Conservation (phyloP, 805 yeast species). For the Candida ascalaphidarum region DNA sequence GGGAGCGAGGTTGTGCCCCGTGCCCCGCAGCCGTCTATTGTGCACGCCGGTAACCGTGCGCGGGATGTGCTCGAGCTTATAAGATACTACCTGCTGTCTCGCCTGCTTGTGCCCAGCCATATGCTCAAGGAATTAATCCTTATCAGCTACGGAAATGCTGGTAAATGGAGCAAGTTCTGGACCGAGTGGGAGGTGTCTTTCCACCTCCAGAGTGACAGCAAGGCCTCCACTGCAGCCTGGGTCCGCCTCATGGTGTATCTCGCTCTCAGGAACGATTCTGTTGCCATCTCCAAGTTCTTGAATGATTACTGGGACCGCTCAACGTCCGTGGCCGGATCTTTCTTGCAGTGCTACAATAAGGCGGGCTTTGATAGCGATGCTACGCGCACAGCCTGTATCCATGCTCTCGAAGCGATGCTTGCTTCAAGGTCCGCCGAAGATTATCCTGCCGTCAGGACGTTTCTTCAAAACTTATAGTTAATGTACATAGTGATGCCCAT, state of each 20-base stretch:
- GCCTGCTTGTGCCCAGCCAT: slow-evolving; percentile 4
- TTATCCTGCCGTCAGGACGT: too few relatives aligned
- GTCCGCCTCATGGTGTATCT: slow-evolving; percentile 26
- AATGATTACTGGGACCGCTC: slow-evolving; percentile 20
- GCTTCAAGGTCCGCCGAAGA: too few relatives aligned
- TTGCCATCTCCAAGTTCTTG: slow-evolving; percentile 19
- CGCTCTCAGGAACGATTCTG: slow-evolving; percentile 15
- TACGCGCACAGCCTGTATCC: too few relatives aligned
- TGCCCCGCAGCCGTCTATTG: slow-evolving; percentile 2
- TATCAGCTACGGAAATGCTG: slow-evolving; percentile 29
- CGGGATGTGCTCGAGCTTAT: slow-evolving; percentile 21
- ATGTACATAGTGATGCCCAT: too few relatives aligned
- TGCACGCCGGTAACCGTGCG: slow-evolving; percentile 18
- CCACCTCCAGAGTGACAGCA: slow-evolving; percentile 3
- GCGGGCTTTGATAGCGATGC: too few relatives aligned
- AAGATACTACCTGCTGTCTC: slow-evolving; percentile 9
- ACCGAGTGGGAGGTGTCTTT: slow-evolving; percentile 21
- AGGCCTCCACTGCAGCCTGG: slow-evolving; percentile 12
- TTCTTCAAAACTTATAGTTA: too few relatives aligned
- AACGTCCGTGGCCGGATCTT: slow-evolving; percentile 13
- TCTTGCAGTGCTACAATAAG: too few relatives aligned
- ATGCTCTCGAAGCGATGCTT: too few relatives aligned
- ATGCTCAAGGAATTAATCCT: slow-evolving; percentile 25
- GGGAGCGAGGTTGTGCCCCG: slow-evolving; percentile 4
- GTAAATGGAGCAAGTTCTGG: slow-evolving; percentile 32